A percentile compares a stretch with the other conserved stretches of the same genome.
These are phyloP conservation scores for Podaxis carcinomalis DNA, from an alignment of 768 basidiomycete genomes.

Conservation along the genomic window DNA sequence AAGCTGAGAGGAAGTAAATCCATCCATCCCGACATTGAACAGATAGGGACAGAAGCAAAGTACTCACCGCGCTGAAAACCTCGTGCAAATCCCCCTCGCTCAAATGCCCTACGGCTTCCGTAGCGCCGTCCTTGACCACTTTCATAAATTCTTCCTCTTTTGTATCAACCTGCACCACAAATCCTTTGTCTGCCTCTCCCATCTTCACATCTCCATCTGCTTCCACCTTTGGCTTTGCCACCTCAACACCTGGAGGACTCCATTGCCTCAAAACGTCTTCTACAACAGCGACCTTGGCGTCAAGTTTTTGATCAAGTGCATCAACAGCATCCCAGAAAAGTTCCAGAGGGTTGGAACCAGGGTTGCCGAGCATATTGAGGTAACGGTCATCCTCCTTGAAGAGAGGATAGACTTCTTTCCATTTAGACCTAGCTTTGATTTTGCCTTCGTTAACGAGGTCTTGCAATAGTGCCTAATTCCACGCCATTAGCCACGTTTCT, in stretches of 20 bases:
- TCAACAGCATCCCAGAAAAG: slow-evolving; percentile 96
- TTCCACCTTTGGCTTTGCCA: slow-evolving; percentile 22
- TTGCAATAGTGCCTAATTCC: slow-evolving; percentile 58
- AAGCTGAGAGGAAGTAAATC: slow-evolving; percentile 41
- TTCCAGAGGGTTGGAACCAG: slow-evolving; percentile 93
- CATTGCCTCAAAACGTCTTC: slow-evolving; percentile 52
- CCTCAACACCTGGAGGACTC: slow-evolving; percentile 27
- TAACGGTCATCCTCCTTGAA: slow-evolving; percentile 83
- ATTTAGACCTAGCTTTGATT: slow-evolving; percentile 81
- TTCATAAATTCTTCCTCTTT: slow-evolving; percentile 58
- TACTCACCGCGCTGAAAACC: slow-evolving; percentile 61
- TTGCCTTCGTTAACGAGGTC: slow-evolving; percentile 62
- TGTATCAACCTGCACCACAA: slow-evolving; percentile 51
- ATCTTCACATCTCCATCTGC: slow-evolving; percentile 23
- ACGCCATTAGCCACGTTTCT: background rate
- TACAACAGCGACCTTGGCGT: slow-evolving; percentile 68
- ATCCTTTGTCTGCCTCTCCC: slow-evolving; percentile 26
- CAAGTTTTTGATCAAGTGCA: slow-evolving; percentile 78
- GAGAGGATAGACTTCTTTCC: slow-evolving; percentile 82
- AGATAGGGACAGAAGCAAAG: background rate
- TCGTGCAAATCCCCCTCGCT: slow-evolving; percentile 47
- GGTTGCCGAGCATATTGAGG: slow-evolving; percentile 81
- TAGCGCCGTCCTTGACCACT: slow-evolving; percentile 53
- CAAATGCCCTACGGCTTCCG: slow-evolving; percentile 46
- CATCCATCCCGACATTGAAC: background rate